A percentile compares a stretch with the other conserved stretches of the same genome.
phyloP scores from a whole-genome alignment of 2,329 filamentous ascomycete genomes.

The Rhinocladiella similis region DNA sequence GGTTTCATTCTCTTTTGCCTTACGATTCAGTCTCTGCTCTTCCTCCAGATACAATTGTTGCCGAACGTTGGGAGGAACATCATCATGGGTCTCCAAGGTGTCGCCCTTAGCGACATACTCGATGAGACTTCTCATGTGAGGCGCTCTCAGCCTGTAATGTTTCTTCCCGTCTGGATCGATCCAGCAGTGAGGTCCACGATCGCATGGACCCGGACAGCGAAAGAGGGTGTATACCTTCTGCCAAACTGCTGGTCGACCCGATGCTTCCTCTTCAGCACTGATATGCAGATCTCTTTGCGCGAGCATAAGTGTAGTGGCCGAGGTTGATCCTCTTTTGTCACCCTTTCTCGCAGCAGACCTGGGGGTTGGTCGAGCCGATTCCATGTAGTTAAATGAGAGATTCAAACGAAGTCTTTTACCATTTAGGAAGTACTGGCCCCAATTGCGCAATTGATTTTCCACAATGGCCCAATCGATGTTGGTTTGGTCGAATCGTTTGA shows the following conservation, averaged over 20 bases:
- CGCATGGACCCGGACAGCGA: slow-evolving; percentile 33
- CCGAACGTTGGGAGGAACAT: slow-evolving; percentile 35
- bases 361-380: not conserved
- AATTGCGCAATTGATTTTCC: slow-evolving; percentile 2
- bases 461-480: slow-evolving; percentile 5
- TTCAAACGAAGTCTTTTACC: slow-evolving; percentile 6
- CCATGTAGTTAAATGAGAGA: slow-evolving; percentile 8
- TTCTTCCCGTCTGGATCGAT: slow-evolving; percentile 35
- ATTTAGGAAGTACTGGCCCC: slow-evolving; percentile 9
- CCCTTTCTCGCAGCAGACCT: not conserved
- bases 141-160: slow-evolving; percentile 35
- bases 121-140: slow-evolving; percentile 35
- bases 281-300: slow-evolving; percentile 28
- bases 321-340: not conserved
- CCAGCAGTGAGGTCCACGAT: slow-evolving; percentile 35
- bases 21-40: slow-evolving; percentile 29
- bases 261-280: slow-evolving; percentile 27
- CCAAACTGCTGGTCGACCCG: slow-evolving; percentile 32
- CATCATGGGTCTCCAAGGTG: slow-evolving; percentile 30
- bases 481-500: slow-evolving; percentile 4
- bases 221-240: slow-evolving; percentile 35
- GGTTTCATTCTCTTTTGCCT: slow-evolving; percentile 19
- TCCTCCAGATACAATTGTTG: slow-evolving; percentile 37
- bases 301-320: slow-evolving; percentile 30
- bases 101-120: slow-evolving; percentile 31